Conservation (phyloP, 2,329 filamentous ascomycete species). For the Cercospora canescens region DNA sequence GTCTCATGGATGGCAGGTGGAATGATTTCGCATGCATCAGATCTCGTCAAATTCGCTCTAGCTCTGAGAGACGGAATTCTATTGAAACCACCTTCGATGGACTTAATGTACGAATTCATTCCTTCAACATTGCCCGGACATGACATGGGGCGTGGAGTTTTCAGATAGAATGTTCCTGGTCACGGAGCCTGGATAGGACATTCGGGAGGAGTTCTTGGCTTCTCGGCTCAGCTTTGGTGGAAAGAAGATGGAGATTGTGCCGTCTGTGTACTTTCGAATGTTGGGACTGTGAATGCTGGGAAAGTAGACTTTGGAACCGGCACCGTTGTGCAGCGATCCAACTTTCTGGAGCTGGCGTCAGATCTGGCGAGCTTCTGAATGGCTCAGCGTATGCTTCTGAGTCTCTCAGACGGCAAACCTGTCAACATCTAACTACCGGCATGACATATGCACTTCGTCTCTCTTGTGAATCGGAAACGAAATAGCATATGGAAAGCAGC, state of each 20-base stretch:
- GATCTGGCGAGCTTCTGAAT: background rate
- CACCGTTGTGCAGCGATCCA: background rate
- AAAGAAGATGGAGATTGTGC: slow-evolving; percentile 4
- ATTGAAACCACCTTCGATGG: background rate
- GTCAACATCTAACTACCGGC: too few relatives aligned
- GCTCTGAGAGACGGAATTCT: background rate
- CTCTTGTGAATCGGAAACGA: too few relatives aligned
- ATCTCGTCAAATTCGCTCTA: slow-evolving; percentile 4
- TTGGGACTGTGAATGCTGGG: slow-evolving; percentile 11
- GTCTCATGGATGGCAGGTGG: slow-evolving; percentile 15
- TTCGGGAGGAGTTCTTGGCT: slow-evolving; percentile 14
- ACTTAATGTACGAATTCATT: background rate
- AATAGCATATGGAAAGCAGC: too few relatives aligned
- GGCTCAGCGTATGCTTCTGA: background rate
- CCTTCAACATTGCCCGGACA: background rate
- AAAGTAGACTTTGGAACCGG: background rate
- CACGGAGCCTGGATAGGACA: slow-evolving; percentile 7
- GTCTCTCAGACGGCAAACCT: too few relatives aligned
- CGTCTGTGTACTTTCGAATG: background rate
- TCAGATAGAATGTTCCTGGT: background rate
- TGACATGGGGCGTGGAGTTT: background rate
- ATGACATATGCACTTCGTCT: too few relatives aligned
- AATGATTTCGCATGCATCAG: slow-evolving; percentile 9
- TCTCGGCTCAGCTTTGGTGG: slow-evolving; percentile 7
- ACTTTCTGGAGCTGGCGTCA: background rate